These are phyloP conservation scores for Diaporthe destruens DNA, from an alignment of 2,329 filamentous ascomycete species.

Conservation along the genomic window DNA sequence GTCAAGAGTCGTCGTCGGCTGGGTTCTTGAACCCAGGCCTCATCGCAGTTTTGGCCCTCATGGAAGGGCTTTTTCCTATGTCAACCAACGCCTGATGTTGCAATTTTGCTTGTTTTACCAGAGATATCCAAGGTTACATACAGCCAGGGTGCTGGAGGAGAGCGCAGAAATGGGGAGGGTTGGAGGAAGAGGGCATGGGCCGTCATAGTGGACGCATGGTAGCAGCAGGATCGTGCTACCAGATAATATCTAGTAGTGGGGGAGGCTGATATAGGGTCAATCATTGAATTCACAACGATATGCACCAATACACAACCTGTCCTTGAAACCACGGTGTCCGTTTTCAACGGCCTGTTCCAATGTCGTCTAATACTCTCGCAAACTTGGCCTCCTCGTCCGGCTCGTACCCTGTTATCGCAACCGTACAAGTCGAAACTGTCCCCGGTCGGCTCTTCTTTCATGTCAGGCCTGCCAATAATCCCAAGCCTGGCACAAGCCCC, in stretches of 20 bases:
- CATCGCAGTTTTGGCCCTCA: neutral
- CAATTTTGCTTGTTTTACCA: neutral
- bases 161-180: neutral
- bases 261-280: neutral
- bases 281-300: conserved; percentile 15
- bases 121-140: conserved; percentile 15
- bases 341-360: neutral
- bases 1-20: conserved; percentile 16
- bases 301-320: neutral
- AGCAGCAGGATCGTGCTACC: conserved; percentile 24
- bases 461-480: neutral
- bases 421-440: no score
- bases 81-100: neutral
- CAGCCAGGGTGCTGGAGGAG: neutral
- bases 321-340: neutral
- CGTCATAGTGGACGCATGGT: conserved; percentile 2
- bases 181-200: neutral
- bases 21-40: neutral
- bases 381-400: no score
- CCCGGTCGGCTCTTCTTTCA: neutral
- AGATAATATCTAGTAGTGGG: conserved; percentile 16
- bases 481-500: no score
- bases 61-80: conserved; percentile 21
- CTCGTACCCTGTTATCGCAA: no score
- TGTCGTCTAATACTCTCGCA: neutral